Evolutionary conservation across 163 green algal genomes (phyloP).

Genomic region (Scenedesmus sp.): DNA sequence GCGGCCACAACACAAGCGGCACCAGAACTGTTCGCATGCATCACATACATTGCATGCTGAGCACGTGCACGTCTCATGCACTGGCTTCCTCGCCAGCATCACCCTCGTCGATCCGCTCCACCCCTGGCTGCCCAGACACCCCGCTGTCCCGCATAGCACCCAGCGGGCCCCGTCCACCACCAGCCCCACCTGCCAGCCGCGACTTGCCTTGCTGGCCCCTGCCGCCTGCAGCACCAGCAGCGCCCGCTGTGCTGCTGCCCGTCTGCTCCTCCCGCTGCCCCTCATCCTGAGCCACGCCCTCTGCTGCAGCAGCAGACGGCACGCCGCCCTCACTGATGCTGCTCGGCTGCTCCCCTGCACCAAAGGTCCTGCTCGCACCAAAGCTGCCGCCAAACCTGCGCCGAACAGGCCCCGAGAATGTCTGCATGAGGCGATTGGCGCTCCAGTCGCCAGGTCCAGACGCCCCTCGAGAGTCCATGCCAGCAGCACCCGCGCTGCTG

Average conservation of each 20-base stretch:
- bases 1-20: background rate
- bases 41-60: background rate
- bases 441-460: slow-evolving; percentile 13
- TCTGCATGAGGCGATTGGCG: slow-evolving; percentile 43
- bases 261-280: background rate
- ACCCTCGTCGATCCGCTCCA: slow-evolving; percentile 31
- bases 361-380: background rate
- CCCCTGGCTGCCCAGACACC: slow-evolving; percentile 1
- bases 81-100: background rate
- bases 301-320: background rate
- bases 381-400: slow-evolving; percentile 30
- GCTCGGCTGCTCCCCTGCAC: background rate
- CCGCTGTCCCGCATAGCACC: slow-evolving; percentile 9
- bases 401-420: slow-evolving; percentile 43
- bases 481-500: background rate
- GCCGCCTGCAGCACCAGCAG: background rate
- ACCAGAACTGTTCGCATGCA: background rate
- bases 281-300: background rate
- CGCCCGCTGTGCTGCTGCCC: background rate
- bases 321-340: background rate
- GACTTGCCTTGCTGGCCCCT: background rate
- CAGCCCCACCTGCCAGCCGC: background rate
- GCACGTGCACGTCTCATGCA: background rate
- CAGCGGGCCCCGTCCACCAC: background rate
- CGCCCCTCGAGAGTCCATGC: background rate